phyloP scores from a whole-genome alignment of 2,329 filamentous ascomycete species.

The Botrytis squamosa region DNA sequence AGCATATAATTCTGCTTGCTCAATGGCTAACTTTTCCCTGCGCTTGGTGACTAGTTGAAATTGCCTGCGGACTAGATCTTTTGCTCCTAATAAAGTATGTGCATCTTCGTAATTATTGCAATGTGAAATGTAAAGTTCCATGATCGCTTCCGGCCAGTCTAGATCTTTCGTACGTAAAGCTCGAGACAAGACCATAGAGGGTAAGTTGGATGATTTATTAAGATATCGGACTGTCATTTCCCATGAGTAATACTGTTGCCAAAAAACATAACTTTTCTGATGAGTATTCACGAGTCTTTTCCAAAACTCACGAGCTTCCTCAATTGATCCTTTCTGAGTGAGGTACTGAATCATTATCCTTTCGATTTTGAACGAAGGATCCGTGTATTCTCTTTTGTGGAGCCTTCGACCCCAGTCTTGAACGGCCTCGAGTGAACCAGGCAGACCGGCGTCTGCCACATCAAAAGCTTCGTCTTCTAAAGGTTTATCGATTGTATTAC shows the following conservation, averaged over 20 bases:
- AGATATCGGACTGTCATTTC: constrained; percentile 61
- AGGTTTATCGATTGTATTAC: constrained; percentile 73
- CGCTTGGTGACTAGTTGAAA: constrained; percentile 62
- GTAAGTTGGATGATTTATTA: constrained; percentile 59
- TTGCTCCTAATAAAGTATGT: constrained; percentile 68
- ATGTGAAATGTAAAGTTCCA: constrained; percentile 73
- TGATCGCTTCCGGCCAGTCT: constrained; percentile 74
- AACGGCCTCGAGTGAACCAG: constrained; percentile 82
- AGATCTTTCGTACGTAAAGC: constrained; percentile 62
- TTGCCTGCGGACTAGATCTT: constrained; percentile 70
- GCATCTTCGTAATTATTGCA: constrained; percentile 89
- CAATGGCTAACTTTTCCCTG: constrained; percentile 63
- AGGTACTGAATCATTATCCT: constrained; percentile 90
- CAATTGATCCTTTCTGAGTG: constrained; percentile 75
- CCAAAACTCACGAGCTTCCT: constrained; percentile 77
- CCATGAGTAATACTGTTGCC: constrained; percentile 89
- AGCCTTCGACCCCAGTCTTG: constrained; percentile 70
- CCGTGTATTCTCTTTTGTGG: constrained; percentile 70
- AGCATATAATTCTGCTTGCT: constrained; percentile 55
- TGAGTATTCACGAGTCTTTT: constrained; percentile 66
- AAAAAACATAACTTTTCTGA: constrained; percentile 84
- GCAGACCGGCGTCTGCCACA: constrained; percentile 85
- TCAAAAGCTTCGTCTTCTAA: constrained; percentile 81
- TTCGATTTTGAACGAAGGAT: constrained; percentile 84
- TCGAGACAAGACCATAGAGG: constrained; percentile 73